These are phyloP conservation scores for Starmerella floris DNA, from an alignment of 805 yeast species.

Conservation along the genomic window DNA sequence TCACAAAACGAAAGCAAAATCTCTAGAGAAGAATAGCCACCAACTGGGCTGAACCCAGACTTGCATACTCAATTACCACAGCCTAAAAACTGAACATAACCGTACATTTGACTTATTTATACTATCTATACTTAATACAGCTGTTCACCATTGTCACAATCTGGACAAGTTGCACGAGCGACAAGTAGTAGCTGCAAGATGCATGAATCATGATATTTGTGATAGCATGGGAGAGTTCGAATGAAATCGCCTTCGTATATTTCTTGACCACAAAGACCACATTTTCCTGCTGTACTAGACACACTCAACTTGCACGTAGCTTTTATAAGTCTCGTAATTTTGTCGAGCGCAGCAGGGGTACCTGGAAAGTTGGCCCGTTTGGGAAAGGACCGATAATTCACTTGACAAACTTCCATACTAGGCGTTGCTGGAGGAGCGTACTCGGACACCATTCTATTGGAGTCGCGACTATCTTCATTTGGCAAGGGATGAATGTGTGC, in stretches of 20 bases:
- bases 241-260: slow-evolving; percentile 36
- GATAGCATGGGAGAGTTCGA: slow-evolving; percentile 68
- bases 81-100: neutral
- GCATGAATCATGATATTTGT: slow-evolving; percentile 67
- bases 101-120: slow-evolving; percentile 20
- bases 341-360: slow-evolving; percentile 6
- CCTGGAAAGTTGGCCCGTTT: slow-evolving; percentile 1
- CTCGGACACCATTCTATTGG: no score
- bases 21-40: neutral
- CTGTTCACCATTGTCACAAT: slow-evolving; percentile 60
- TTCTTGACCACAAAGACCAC: slow-evolving; percentile 9
- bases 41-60: neutral
- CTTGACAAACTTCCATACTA: no score
- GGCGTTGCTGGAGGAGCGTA: no score
- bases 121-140: slow-evolving; percentile 20
- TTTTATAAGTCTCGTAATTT: slow-evolving; percentile 6
- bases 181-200: slow-evolving; percentile 70
- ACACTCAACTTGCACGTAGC: slow-evolving; percentile 1
- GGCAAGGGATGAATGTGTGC: no score
- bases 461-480: no score
- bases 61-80: neutral
- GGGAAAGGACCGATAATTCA: slow-evolving; percentile 1
- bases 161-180: slow-evolving; percentile 70
- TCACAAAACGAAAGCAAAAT: slow-evolving; percentile 37
- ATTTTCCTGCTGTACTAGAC: slow-evolving; percentile 4